Conservation (phyloP, 2,329 filamentous ascomycete species). For the Cladobotryum mycophilum region DNA sequence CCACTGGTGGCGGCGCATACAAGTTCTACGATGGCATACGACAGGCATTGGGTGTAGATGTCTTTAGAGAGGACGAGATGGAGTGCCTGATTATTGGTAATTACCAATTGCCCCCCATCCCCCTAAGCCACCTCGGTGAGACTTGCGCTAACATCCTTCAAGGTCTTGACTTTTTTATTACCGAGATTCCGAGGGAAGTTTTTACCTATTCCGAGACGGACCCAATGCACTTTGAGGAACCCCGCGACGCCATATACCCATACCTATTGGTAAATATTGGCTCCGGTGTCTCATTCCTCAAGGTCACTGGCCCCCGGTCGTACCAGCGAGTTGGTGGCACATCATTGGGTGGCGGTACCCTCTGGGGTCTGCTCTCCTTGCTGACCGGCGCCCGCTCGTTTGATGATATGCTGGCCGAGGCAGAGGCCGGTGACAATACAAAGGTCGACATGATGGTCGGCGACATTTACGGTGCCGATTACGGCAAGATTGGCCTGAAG, state of each 20-base stretch:
- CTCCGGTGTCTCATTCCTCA: conserved; percentile 94
- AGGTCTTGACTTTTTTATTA: conserved; percentile 98
- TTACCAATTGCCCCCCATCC: conserved; percentile 20
- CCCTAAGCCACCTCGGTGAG: neutral
- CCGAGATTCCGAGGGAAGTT: conserved; percentile 92
- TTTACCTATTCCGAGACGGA: conserved; percentile 92
- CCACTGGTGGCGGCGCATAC: conserved; percentile 90
- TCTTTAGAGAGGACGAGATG: conserved; percentile 95
- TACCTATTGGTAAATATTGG: conserved; percentile 98
- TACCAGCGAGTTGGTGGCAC: conserved; percentile 92
- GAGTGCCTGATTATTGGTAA: conserved; percentile 90
- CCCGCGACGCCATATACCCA: conserved; percentile 78
- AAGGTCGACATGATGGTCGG: conserved; percentile 95
- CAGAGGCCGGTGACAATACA: conserved; percentile 84
- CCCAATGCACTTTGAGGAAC: conserved; percentile 81
- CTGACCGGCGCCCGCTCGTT: conserved; percentile 93
- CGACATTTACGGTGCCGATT: conserved; percentile 95
- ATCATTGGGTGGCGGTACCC: conserved; percentile 89
- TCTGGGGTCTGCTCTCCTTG: conserved; percentile 90
- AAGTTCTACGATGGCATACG: conserved; percentile 93
- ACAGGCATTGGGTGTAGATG: conserved; percentile 76
- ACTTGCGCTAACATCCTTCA: conserved; percentile 1
- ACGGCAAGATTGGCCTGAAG: conserved; percentile 93
- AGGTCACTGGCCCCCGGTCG: conserved; percentile 81
- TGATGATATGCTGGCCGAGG: conserved; percentile 92